Conservation (phyloP, 1,284 basidiomycete genomes). For the Pterula multifida region DNA sequence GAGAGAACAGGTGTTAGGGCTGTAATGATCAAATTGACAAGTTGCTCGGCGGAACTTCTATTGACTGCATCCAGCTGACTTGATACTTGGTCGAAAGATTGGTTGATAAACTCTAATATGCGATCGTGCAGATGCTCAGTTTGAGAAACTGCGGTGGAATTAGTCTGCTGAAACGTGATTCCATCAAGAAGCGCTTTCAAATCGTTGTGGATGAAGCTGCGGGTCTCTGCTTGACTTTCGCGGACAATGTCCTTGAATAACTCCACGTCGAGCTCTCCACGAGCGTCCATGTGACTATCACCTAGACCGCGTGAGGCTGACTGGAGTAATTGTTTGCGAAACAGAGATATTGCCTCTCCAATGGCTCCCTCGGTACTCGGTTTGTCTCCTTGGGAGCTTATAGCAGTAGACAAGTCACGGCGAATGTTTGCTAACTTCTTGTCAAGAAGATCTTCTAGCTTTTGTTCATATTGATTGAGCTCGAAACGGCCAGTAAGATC, state of each 20-base stretch:
- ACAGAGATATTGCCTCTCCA: conserved; percentile 51
- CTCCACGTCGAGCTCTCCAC: conserved; percentile 67
- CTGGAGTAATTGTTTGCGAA: conserved; percentile 54
- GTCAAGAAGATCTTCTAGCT: conserved; percentile 48
- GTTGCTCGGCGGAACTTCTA: conserved; percentile 37
- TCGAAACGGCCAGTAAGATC: conserved; percentile 47
- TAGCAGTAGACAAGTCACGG: conserved; percentile 23
- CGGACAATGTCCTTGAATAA: conserved; percentile 59
- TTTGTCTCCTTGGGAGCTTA: conserved; percentile 21
- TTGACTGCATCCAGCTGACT: conserved; percentile 36
- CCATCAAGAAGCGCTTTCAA: conserved; percentile 31
- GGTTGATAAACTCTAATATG: not conserved
- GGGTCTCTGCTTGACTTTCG: conserved; percentile 49
- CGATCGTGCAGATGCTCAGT: not conserved
- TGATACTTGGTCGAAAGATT: conserved; percentile 28
- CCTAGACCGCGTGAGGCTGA: conserved; percentile 44
- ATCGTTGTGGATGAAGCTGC: conserved; percentile 46
- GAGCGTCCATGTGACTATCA: conserved; percentile 57
- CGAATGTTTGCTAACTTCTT: conserved; percentile 49
- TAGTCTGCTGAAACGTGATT: conserved; percentile 20
- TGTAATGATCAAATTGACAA: conserved; percentile 46
- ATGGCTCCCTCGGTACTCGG: conserved; percentile 46
- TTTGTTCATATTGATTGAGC: conserved; percentile 44
- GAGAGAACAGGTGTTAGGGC: conserved; percentile 50
- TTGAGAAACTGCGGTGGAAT: conserved; percentile 1